These are phyloP conservation scores for Croton setiger DNA, from an alignment of 441 rosid genomes.

Conservation along the genomic window DNA sequence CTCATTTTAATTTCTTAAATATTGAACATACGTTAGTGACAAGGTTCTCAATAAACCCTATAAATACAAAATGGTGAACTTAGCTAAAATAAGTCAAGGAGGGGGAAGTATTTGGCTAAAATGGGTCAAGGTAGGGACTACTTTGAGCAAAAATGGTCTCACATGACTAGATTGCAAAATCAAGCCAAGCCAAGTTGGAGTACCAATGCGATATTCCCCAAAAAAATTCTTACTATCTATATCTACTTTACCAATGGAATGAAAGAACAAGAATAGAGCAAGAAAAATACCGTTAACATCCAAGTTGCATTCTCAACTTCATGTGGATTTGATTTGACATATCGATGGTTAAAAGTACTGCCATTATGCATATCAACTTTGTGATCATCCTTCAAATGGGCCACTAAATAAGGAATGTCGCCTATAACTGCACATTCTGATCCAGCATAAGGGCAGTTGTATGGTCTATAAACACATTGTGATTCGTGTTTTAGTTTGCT, in stretches of 20 bases:
- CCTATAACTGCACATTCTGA: conserved; percentile 72
- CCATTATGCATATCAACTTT: conserved; percentile 81
- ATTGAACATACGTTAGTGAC: no score
- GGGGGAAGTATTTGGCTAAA: no score
- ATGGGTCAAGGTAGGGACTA: no score
- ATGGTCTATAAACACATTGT: conserved; percentile 53
- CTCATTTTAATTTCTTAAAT: no score
- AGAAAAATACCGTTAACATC: conserved; percentile 62
- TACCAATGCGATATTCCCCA: not conserved
- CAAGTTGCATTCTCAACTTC: conserved; percentile 84
- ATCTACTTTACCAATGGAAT: not conserved
- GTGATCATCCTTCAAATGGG: conserved; percentile 70
- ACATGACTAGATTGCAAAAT: no score
- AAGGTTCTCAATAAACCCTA: no score
- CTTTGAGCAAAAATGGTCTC: no score
- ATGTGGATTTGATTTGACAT: conserved; percentile 71
- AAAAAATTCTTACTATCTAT: not conserved
- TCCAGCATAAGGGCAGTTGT: conserved; percentile 73
- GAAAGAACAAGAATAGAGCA: no score
- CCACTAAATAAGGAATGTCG: conserved; percentile 61
- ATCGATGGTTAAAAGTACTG: conserved; percentile 73
- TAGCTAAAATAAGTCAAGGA: no score
- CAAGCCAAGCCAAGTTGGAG: no score
- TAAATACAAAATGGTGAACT: no score
- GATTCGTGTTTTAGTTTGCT: conserved; percentile 73